phyloP scores from a whole-genome alignment of 306 rosid genomes.

The Gleditsia sinensis region DNA sequence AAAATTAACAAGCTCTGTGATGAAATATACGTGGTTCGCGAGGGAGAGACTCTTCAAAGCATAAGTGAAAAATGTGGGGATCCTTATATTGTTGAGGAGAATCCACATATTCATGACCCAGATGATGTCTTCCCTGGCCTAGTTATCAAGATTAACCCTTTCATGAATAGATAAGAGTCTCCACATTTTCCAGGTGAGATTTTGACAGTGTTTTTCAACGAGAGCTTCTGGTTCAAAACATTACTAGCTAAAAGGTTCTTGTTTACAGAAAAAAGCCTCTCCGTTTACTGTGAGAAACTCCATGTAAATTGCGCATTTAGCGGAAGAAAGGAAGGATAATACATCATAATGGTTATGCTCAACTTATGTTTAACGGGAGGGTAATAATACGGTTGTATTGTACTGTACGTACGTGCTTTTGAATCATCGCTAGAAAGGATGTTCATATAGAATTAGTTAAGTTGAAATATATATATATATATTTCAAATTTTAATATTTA shows the following conservation, averaged over 20 bases:
- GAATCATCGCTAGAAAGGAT: no score
- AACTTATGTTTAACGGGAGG: not conserved
- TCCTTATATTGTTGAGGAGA: constrained; percentile 76
- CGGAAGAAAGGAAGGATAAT: no score
- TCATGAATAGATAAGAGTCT: constrained; percentile 19
- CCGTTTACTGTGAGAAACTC: no score
- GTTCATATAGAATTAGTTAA: no score
- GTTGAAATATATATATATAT: no score
- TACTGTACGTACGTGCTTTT: no score
- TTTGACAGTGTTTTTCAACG: not conserved
- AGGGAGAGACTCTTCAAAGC: constrained; percentile 79
- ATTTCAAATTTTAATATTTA: no score
- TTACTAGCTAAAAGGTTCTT: not conserved
- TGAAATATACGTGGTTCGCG: constrained; percentile 81
- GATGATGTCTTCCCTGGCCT: constrained; percentile 88
- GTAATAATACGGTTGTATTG: not conserved
- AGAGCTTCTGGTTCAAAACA: not conserved
- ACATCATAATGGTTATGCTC: no score
- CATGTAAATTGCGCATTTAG: no score
- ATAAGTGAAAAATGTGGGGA: constrained; percentile 81
- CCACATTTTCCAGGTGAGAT: not conserved
- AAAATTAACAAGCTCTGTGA: constrained; percentile 52
- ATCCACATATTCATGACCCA: constrained; percentile 82
- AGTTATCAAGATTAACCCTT: constrained; percentile 76
- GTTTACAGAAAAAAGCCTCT: no score